A percentile compares a stretch with the other conserved stretches of the same genome.
These are phyloP conservation scores for Malania oleifera DNA, from an alignment of 164 flowering plant species.

Conservation along the genomic window DNA sequence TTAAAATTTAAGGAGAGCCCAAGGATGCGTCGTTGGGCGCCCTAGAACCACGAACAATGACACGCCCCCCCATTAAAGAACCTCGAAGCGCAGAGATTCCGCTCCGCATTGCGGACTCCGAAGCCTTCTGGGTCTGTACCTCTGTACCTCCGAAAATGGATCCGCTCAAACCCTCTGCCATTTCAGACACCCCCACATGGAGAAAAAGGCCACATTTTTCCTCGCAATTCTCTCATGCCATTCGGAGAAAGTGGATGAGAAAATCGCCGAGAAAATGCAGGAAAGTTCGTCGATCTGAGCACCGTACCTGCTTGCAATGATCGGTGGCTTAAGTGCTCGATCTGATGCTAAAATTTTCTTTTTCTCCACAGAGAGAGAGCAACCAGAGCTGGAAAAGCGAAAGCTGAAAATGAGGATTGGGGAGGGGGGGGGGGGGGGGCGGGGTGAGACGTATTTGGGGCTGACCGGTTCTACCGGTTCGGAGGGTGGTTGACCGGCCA, in stretches of 20 bases:
- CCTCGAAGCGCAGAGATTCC: conserved; percentile 35
- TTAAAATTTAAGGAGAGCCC: conserved; percentile 1
- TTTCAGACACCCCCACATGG: conserved; percentile 5
- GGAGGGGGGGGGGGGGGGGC: no score
- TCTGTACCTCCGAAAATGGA: conserved; percentile 11
- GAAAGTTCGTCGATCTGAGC: background rate
- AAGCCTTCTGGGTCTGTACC: no score
- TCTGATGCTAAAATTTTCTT: background rate
- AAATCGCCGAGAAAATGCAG: conserved; percentile 13
- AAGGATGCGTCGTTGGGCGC: conserved; percentile 3
- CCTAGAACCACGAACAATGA: background rate
- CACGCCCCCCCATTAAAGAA: background rate
- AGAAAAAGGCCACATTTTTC: conserved; percentile 25
- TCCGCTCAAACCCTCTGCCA: conserved; percentile 3
- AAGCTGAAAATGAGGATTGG: no score
- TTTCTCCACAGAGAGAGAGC: conserved; percentile 14
- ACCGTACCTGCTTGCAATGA: background rate
- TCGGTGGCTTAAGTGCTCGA: background rate
- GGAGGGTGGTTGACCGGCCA: no score
- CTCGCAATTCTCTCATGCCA: conserved; percentile 11
- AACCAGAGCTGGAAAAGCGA: no score
- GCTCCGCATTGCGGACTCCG: conserved; percentile 29
- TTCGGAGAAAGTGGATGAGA: conserved; percentile 14
- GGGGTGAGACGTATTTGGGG: no score
- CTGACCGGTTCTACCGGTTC: no score